phyloP scores from a whole-genome alignment of 2,329 filamentous ascomycete species.

The Myriosclerotinia duriaeana region DNA sequence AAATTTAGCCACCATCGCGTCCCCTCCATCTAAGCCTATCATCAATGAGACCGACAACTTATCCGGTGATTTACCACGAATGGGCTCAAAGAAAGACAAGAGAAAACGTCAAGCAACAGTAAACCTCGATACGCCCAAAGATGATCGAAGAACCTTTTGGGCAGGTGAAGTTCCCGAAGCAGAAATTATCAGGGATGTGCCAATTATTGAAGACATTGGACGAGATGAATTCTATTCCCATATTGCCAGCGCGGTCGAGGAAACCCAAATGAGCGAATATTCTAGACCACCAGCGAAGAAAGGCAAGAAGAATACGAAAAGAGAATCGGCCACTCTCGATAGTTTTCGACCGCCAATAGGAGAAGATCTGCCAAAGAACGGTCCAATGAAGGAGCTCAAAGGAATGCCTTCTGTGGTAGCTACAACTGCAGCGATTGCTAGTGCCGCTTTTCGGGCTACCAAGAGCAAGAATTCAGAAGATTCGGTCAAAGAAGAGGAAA shows the following conservation, averaged over 20 bases:
- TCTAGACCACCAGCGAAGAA: slow-evolving; percentile 40
- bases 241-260: slow-evolving; percentile 35
- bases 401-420: slow-evolving; percentile 28
- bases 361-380: slow-evolving; percentile 22
- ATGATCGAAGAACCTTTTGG: slow-evolving; percentile 35
- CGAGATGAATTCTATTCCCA: slow-evolving; percentile 39
- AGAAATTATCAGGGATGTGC: slow-evolving; percentile 33
- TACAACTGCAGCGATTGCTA: slow-evolving; percentile 30
- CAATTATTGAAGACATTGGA: slow-evolving; percentile 38
- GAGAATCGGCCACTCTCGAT: slow-evolving; percentile 27
- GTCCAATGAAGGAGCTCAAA: slow-evolving; percentile 34
- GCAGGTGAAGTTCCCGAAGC: slow-evolving; percentile 39
- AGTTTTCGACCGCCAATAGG: slow-evolving; percentile 22
- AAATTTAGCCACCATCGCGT: not conserved
- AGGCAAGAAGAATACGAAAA: slow-evolving; percentile 45
- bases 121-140: slow-evolving; percentile 24
- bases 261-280: slow-evolving; percentile 33
- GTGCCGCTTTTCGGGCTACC: slow-evolving; percentile 27
- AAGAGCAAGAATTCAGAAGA: slow-evolving; percentile 23
- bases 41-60: slow-evolving; percentile 18
- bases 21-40: not conserved
- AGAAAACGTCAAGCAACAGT: slow-evolving; percentile 37
- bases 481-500: slow-evolving; percentile 42
- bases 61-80: slow-evolving; percentile 26
- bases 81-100: slow-evolving; percentile 39